Base-by-base conservation (phyloP, 75 land plant genomes). In the Selaginella tamariscina region DNA sequence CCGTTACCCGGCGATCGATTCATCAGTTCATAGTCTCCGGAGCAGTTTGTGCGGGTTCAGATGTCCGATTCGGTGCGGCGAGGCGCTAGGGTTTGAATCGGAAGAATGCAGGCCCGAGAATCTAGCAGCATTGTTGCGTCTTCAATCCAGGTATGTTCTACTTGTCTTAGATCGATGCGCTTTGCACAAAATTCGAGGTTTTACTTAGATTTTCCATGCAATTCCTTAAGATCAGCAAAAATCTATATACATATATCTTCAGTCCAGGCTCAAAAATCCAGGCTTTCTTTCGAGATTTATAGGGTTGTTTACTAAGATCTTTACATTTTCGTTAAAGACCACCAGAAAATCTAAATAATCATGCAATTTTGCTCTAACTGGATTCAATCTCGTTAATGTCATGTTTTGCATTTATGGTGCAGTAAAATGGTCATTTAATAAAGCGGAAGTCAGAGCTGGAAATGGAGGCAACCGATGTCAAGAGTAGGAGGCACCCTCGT, bases 171-270 rank as follows among this genome's bases (percentile, higher is more conserved):
- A 39, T 39, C 15, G 49, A 39, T n/a, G n/a, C n/a, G n/a, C 75
- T 87, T 82, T 0, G 26, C 27, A 39, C 1, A n/a, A n/a, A n/a
- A n/a, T n/a, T n/a, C n/a, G n/a, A 5, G 13, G 2, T 64, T 65
- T 2, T 70, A 0, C 1, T 1, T 29, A 29, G 1, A 23, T 33
- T 56, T 1, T 21, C 33, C n/a, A n/a, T n/a, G n/a, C n/a, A n/a
- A n/a, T n/a, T n/a, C n/a, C n/a, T n/a, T 54, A 21, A 2, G 27
- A 70, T 24, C 55, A 2, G 32, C 49, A 24, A 29, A 0, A 31
- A 0, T 13, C 20, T 1, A 1, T 26, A 21, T 33, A 26, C 33
- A 20, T 21, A 15, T 31, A 32, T 22, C 31, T 39, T 1, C 1
- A 24, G 33, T 20, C 2, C 55, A 26, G 0, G 2, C 2, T 1